Evolutionary conservation across 495 filamentous ascomycete genomes (phyloP).

Genomic region (Elaphomyces granulatus): DNA sequence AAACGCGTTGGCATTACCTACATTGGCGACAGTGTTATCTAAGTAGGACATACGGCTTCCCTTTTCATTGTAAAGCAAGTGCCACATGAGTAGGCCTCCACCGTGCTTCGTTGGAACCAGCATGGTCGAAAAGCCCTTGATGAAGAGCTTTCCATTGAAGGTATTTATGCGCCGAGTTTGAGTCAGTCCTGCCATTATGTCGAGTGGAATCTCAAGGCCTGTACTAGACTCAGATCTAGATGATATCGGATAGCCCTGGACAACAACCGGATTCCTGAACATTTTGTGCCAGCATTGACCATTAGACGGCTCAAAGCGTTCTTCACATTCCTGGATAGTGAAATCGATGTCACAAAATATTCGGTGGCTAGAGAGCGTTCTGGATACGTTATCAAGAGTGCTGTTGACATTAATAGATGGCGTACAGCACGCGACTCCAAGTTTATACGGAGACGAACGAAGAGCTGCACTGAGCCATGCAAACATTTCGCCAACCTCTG

Average conservation of each 20-base stretch:
- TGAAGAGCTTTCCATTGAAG: constrained; percentile 5
- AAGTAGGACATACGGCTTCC: constrained; percentile 7
- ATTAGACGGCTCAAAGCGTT: constrained; percentile 1
- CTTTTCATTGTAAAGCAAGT: constrained; percentile 11
- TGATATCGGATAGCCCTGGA: constrained; percentile 20
- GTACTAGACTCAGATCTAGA: constrained; percentile 2
- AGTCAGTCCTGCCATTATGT: constrained; percentile 10
- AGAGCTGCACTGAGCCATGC: constrained; percentile 3
- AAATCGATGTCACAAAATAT: background rate
- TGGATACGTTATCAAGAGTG: background rate
- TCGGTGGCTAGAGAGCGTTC: background rate
- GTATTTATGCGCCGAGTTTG: background rate
- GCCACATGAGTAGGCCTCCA: constrained; percentile 14
- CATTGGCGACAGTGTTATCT: too few species aligned
- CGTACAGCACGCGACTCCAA: background rate
- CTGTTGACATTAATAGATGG: constrained; percentile 1
- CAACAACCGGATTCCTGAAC: constrained; percentile 21
- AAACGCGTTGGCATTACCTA: constrained; percentile 1
- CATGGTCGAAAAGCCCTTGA: constrained; percentile 22
- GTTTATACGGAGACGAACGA: background rate
- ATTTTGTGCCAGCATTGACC: constrained; percentile 25
- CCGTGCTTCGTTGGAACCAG: constrained; percentile 8
- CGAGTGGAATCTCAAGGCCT: constrained; percentile 14
- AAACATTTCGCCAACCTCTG: too few species aligned
- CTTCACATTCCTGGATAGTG: background rate